Percentiles rank a stretch among this genome's conserved stretches.
These are phyloP conservation scores for Aschersonia sp. DNA, from an alignment of 2,329 filamentous ascomycete species.

Conservation along the genomic window DNA sequence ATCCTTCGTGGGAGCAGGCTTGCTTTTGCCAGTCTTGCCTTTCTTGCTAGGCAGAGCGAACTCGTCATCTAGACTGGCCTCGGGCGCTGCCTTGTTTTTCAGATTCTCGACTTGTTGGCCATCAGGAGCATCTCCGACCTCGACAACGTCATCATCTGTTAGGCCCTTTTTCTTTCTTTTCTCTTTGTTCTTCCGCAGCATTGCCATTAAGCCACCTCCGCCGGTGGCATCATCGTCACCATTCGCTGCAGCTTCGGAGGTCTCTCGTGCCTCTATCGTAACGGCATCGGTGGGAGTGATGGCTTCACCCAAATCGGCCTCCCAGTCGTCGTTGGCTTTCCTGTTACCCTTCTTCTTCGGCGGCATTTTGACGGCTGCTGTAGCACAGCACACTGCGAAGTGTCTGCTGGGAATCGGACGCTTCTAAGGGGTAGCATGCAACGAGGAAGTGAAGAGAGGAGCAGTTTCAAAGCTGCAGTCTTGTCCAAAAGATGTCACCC, in stretches of 20 bases:
- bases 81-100: slow-evolving; percentile 56
- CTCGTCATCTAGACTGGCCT: slow-evolving; percentile 74
- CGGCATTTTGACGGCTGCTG: slow-evolving; percentile 47
- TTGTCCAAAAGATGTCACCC: no score
- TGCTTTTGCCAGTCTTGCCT: slow-evolving; percentile 42
- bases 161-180: slow-evolving; percentile 85
- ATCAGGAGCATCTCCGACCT: slow-evolving; percentile 42
- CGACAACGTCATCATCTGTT: slow-evolving; percentile 52
- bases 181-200: slow-evolving; percentile 67
- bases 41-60: slow-evolving; percentile 72
- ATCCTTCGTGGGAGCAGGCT: slow-evolving; percentile 25
- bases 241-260: slow-evolving; percentile 28
- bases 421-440: no score
- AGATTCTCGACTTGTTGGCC: slow-evolving; percentile 20
- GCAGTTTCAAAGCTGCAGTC: no score
- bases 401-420: no score
- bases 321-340: slow-evolving; percentile 82
- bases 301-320: slow-evolving; percentile 75
- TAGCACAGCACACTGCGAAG: neutral
- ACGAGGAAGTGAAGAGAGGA: no score
- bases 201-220: slow-evolving; percentile 61
- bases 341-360: slow-evolving; percentile 90
- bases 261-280: slow-evolving; percentile 24
- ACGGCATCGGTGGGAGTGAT: slow-evolving; percentile 43
- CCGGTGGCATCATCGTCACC: slow-evolving; percentile 38